Percentiles rank a stretch among this genome's conserved stretches.
These are phyloP conservation scores for Mycena citricolor DNA, from an alignment of 1,284 basidiomycete species.

Conservation along the genomic window DNA sequence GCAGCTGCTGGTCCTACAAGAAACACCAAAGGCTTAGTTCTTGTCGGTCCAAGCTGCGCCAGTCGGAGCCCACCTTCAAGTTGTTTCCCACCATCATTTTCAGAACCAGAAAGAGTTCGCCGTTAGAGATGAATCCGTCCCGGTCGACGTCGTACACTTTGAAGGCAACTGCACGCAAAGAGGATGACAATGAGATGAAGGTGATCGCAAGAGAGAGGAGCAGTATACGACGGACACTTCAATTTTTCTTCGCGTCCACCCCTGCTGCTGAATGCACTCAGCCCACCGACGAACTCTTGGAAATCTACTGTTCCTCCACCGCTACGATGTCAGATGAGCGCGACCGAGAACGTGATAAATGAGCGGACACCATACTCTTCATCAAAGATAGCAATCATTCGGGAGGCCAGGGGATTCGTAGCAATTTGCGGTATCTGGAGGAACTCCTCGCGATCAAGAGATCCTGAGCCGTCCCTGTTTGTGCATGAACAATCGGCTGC, in stretches of 20 bases:
- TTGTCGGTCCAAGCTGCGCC: neutral
- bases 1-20: slow-evolving; percentile 89
- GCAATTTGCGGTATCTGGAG: slow-evolving; percentile 98
- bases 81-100: slow-evolving; percentile 99
- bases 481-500: slow-evolving; percentile 1
- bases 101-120: slow-evolving; percentile 95
- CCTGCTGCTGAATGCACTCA: slow-evolving; percentile 96
- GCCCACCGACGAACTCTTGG: slow-evolving; percentile 96
- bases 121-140: slow-evolving; percentile 98
- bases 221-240: slow-evolving; percentile 63
- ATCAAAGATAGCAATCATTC: slow-evolving; percentile 99
- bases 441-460: slow-evolving; percentile 98
- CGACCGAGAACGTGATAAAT: neutral
- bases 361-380: slow-evolving; percentile 74
- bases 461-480: slow-evolving; percentile 87
- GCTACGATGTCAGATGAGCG: slow-evolving; percentile 40
- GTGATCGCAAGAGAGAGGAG: neutral
- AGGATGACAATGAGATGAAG: neutral
- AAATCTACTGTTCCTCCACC: slow-evolving; percentile 99
- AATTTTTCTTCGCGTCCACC: slow-evolving; percentile 97
- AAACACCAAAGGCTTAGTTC: too few species aligned
- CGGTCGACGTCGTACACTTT: slow-evolving; percentile 99
- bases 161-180: slow-evolving; percentile 75
- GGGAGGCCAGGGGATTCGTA: slow-evolving; percentile 93
- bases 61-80: slow-evolving; percentile 67